Evolutionary conservation across 345 rosid species (phyloP).

Genomic region (Aegle marmelos): DNA sequence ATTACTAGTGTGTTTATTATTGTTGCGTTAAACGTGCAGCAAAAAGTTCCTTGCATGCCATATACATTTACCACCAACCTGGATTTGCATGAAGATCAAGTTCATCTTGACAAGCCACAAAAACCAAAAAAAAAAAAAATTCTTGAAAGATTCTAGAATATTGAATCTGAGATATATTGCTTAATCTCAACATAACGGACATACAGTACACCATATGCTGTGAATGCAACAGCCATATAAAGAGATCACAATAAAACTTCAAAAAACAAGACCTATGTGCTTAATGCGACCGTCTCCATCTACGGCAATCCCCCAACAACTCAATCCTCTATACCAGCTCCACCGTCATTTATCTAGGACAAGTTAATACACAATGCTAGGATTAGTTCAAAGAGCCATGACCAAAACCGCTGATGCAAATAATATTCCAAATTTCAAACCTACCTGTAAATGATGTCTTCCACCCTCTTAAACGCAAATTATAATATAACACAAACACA

Average conservation of each 20-base stretch:
- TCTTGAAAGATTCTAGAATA: neutral
- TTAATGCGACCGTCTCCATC: conserved; percentile 15
- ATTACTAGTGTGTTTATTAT: too few species aligned
- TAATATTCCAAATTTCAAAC: conserved; percentile 3
- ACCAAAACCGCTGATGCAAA: neutral
- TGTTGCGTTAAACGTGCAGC: too few species aligned
- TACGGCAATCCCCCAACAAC: conserved; percentile 17
- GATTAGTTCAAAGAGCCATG: conserved; percentile 1
- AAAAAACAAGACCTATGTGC: conserved; percentile 1
- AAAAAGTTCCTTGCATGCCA: too few species aligned
- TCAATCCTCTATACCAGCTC: conserved; percentile 26
- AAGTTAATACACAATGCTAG: neutral
- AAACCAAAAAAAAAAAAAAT: too few species aligned
- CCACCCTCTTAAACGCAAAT: conserved; percentile 23
- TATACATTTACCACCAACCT: too few species aligned
- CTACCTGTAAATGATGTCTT: conserved; percentile 27
- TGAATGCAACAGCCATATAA: conserved; percentile 20
- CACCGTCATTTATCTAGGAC: conserved; percentile 18
- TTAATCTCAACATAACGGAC: conserved; percentile 17
- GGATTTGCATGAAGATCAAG: too few species aligned
- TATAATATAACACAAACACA: conserved; percentile 86
- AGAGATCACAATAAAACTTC: conserved; percentile 15
- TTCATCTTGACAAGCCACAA: too few species aligned
- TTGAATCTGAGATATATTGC: conserved; percentile 7
- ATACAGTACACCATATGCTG: conserved; percentile 16